These are phyloP conservation scores for Solanum hybrid DNA, from an alignment of 305 asterid genomes.

Conservation along the genomic window DNA sequence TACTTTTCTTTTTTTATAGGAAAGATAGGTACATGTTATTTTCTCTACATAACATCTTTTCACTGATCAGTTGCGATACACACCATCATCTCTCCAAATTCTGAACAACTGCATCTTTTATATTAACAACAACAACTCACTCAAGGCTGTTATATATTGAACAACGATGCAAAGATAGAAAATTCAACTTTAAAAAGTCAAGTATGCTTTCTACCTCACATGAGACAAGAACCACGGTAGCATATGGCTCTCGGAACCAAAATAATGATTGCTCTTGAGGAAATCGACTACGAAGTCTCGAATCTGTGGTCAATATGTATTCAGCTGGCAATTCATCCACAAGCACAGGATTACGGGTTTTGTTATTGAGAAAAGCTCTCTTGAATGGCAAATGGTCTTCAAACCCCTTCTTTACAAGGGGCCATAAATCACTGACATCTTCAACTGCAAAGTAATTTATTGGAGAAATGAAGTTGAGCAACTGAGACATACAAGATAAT, in stretches of 20 bases:
- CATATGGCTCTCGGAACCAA: constrained; percentile 98
- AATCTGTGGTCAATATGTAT: constrained; percentile 89
- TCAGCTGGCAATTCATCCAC: constrained; percentile 85
- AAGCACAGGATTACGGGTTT: constrained; percentile 80
- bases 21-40: background rate
- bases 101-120: background rate
- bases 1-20: background rate
- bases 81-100: background rate
- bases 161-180: constrained; percentile 5
- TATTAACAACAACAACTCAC: background rate
- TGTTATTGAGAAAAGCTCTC: constrained; percentile 70
- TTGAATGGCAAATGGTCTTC: constrained; percentile 81
- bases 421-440: constrained; percentile 99
- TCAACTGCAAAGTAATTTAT: constrained; percentile 52
- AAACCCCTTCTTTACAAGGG: constrained; percentile 60
- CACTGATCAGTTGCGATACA: background rate
- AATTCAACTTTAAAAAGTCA: constrained; percentile 2
- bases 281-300: constrained; percentile 89
- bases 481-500: background rate
- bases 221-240: constrained; percentile 78
- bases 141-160: background rate
- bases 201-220: constrained; percentile 57
- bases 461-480: background rate
- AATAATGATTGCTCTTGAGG: constrained; percentile 89
- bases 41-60: background rate